Evolutionary conservation across 2,329 filamentous ascomycete species (phyloP).

Genomic region (Gliomastix tumulicola): DNA sequence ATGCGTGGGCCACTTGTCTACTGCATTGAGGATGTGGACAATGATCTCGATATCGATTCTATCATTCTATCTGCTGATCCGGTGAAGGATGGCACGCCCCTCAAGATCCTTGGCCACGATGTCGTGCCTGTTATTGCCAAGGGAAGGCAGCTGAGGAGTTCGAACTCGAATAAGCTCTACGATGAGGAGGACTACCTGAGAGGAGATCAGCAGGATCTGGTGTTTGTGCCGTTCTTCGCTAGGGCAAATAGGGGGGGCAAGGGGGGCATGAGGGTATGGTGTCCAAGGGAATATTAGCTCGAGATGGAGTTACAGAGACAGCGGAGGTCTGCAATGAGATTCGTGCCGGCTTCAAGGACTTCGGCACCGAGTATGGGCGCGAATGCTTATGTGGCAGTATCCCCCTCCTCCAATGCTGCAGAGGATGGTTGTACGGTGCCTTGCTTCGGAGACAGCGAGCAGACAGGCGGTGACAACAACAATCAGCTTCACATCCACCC

Average conservation of each 20-base stretch:
- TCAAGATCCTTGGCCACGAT: not conserved
- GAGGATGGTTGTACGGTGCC: too few relatives aligned
- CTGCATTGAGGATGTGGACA: not conserved
- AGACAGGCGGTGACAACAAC: too few relatives aligned
- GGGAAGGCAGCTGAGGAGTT: not conserved
- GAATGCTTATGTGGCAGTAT: too few relatives aligned
- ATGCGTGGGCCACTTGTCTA: not conserved
- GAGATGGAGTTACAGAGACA: too few relatives aligned
- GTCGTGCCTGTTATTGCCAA: not conserved
- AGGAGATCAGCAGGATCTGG: not conserved
- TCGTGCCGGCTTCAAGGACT: too few relatives aligned
- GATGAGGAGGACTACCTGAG: not conserved
- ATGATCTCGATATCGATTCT: not conserved
- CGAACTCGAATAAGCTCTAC: not conserved
- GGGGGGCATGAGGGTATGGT: not conserved
- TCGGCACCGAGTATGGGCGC: too few relatives aligned
- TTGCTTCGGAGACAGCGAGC: too few relatives aligned
- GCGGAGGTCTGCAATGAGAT: too few relatives aligned
- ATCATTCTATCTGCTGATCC: not conserved
- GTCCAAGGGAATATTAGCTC: too few relatives aligned
- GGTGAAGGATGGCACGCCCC: not conserved
- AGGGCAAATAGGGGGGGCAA: not conserved
- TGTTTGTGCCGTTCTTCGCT: not conserved
- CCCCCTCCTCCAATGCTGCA: too few relatives aligned
- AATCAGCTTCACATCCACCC: too few relatives aligned